phyloP scores from a whole-genome alignment of 163 green algal genomes.

The Picocystis sp. region DNA sequence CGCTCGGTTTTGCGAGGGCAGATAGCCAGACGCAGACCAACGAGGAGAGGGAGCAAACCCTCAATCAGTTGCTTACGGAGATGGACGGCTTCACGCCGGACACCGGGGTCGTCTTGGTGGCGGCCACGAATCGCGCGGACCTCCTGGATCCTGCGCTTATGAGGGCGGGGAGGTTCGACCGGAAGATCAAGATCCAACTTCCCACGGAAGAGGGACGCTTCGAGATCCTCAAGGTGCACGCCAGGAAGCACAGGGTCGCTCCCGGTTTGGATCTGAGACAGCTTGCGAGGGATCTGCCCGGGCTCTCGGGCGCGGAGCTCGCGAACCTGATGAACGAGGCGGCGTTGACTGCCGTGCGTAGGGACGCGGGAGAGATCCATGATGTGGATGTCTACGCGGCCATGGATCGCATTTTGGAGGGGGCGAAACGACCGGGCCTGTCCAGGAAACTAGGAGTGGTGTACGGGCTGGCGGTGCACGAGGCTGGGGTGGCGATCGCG shows the following conservation, averaged over 20 bases:
- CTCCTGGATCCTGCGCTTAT: conserved; percentile 85
- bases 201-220: conserved; percentile 54
- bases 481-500: conserved; percentile 51
- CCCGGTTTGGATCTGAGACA: conserved; percentile 56
- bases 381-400: conserved; percentile 43
- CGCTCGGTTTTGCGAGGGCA: conserved; percentile 64
- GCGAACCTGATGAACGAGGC: conserved; percentile 83
- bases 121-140: conserved; percentile 81
- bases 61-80: conserved; percentile 96
- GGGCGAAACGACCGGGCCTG: conserved; percentile 41
- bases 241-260: conserved; percentile 17
- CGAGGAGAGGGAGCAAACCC: conserved; percentile 90
- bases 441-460: conserved; percentile 20
- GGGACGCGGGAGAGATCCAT: conserved; percentile 26
- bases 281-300: conserved; percentile 68
- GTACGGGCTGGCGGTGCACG: conserved; percentile 22
- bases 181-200: conserved; percentile 63
- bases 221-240: conserved; percentile 71
- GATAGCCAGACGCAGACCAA: conserved; percentile 39
- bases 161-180: conserved; percentile 85
- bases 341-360: conserved; percentile 42
- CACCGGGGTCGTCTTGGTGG: conserved; percentile 85
- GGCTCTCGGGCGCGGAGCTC: conserved; percentile 69
- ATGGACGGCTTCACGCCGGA: conserved; percentile 95
- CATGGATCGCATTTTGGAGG: conserved; percentile 60